These are phyloP conservation scores for Wallacemonas sp. DNA, from an alignment of 208 protist genomes.

Conservation along the genomic window DNA sequence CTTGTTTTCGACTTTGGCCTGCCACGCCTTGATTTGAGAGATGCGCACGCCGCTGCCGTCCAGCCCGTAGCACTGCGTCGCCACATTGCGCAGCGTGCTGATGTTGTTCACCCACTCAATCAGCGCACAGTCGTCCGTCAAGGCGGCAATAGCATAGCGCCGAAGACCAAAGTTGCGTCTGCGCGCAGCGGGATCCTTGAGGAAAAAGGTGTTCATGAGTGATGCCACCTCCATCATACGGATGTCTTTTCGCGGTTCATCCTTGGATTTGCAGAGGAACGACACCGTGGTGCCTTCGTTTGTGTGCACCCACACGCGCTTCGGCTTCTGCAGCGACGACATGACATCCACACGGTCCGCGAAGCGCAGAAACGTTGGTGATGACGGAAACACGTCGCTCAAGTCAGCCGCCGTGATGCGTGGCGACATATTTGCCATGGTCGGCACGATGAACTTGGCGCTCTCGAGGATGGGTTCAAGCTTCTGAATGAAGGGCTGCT, in stretches of 20 bases:
- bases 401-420: slow-evolving; percentile 25
- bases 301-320: slow-evolving; percentile 85
- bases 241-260: slow-evolving; percentile 95
- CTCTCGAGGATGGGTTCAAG: slow-evolving; percentile 41
- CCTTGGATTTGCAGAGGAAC: slow-evolving; percentile 93
- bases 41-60: slow-evolving; percentile 63
- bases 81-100: slow-evolving; percentile 68
- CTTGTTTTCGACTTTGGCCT: slow-evolving; percentile 59
- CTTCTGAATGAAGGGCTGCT: slow-evolving; percentile 58
- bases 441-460: slow-evolving; percentile 65
- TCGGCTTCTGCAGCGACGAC: slow-evolving; percentile 91
- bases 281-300: slow-evolving; percentile 62
- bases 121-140: slow-evolving; percentile 91
- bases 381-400: slow-evolving; percentile 42
- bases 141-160: slow-evolving; percentile 85
- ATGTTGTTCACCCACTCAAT: slow-evolving; percentile 96
- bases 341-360: slow-evolving; percentile 79
- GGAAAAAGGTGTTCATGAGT: slow-evolving; percentile 93
- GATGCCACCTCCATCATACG: slow-evolving; percentile 96
- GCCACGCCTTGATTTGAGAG: slow-evolving; percentile 64
- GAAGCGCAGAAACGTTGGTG: slow-evolving; percentile 72
- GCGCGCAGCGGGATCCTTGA: slow-evolving; percentile 73
- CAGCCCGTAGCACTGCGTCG: slow-evolving; percentile 75
- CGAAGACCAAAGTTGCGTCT: slow-evolving; percentile 81
- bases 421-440: slow-evolving; percentile 71